Evolutionary conservation across 2,329 filamentous ascomycete genomes (phyloP).

Genomic region (Cladophialophora psammophila): DNA sequence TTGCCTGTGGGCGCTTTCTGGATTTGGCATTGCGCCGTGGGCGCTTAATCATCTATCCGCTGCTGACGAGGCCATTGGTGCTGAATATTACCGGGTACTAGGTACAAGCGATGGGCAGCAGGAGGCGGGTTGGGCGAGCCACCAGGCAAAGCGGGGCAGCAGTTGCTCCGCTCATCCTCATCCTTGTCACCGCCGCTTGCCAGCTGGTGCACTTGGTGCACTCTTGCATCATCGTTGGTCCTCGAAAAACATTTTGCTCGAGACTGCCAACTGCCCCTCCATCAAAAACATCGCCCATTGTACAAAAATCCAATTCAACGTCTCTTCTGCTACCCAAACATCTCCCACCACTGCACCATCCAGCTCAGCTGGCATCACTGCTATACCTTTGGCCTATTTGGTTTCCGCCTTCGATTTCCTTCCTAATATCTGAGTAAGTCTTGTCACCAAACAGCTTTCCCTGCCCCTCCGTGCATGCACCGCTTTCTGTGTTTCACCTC

Average conservation of each 20-base stretch:
- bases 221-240: conserved; percentile 24
- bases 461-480: not conserved
- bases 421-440: not conserved
- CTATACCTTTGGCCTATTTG: not conserved
- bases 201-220: not conserved
- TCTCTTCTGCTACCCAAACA: conserved; percentile 11
- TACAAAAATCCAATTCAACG: conserved; percentile 12
- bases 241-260: conserved; percentile 18
- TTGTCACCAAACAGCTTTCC: not conserved
- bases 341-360: not conserved
- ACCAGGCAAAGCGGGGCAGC: conserved; percentile 11
- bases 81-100: no score
- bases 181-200: not conserved
- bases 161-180: conserved; percentile 16
- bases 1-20: conserved; percentile 20
- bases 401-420: not conserved
- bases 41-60: conserved; percentile 32
- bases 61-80: conserved; percentile 29
- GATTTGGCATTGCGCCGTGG: conserved; percentile 8
- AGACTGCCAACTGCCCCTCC: conserved; percentile 27
- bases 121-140: no score
- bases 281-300: conserved; percentile 8
- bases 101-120: not conserved
- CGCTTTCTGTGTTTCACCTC: not conserved
- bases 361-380: not conserved